A percentile compares a stretch with the other conserved stretches of the same genome.
These are phyloP conservation scores for Colletotrichum ledebouriae DNA, from an alignment of 2,329 filamentous ascomycete species.

Conservation along the genomic window DNA sequence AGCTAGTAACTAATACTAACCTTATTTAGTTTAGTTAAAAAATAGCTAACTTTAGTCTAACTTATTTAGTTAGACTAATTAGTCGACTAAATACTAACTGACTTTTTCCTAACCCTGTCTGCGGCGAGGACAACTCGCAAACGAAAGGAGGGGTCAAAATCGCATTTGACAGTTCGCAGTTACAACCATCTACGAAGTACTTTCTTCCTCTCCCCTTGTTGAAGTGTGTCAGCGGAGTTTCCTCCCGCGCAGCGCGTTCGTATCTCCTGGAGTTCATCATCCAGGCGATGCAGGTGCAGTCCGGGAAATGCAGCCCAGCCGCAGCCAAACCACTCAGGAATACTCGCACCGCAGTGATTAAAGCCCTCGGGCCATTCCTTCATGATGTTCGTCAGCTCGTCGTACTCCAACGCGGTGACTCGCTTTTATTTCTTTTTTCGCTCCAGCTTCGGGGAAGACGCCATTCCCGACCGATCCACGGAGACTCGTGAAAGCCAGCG, in stretches of 20 bases:
- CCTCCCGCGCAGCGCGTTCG: background rate
- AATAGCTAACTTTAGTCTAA: too few relatives aligned
- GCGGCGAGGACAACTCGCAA: background rate
- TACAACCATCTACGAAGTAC: background rate
- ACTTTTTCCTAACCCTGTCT: too few relatives aligned
- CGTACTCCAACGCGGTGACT: background rate
- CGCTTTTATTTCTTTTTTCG: background rate
- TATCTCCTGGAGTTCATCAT: background rate
- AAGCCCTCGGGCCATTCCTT: background rate
- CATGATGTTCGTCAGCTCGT: slow-evolving; percentile 1
- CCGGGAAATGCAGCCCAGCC: slow-evolving; percentile 3
- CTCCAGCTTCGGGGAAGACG: slow-evolving; percentile 16
- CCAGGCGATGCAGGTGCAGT: slow-evolving; percentile 5
- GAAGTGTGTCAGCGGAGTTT: background rate
- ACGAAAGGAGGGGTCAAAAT: slow-evolving; percentile 5
- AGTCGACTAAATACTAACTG: too few relatives aligned
- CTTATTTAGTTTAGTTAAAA: too few relatives aligned
- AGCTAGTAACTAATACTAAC: too few relatives aligned
- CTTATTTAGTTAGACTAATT: too few relatives aligned
- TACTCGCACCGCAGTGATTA: slow-evolving; percentile 24
- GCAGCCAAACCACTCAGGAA: background rate
- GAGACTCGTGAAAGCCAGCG: background rate
- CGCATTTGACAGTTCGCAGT: slow-evolving; percentile 9
- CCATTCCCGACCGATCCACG: slow-evolving; percentile 22
- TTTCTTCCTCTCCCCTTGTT: background rate